phyloP scores from a whole-genome alignment of 2,329 filamentous ascomycete genomes.

The Lasiodiplodia sp. region DNA sequence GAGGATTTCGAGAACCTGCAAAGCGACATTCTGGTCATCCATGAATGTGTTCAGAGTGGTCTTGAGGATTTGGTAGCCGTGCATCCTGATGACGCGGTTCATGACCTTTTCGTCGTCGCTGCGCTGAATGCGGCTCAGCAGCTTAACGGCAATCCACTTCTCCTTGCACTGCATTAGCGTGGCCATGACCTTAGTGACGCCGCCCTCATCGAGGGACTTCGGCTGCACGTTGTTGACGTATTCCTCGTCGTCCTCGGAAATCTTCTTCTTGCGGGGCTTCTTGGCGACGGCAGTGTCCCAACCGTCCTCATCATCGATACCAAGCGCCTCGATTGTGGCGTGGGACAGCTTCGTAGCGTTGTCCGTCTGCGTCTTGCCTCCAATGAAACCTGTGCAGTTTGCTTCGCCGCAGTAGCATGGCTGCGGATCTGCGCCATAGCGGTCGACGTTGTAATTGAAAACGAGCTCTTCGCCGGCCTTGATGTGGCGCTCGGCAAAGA shows the following conservation, averaged over 20 bases:
- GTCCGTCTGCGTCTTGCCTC: conserved; percentile 96
- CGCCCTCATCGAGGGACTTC: conserved; percentile 78
- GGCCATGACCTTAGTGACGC: conserved; percentile 94
- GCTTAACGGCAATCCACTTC: conserved; percentile 98
- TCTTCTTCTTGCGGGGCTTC: conserved; percentile 91
- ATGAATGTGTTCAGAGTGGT: conserved; percentile 83
- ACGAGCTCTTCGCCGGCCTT: conserved; percentile 91
- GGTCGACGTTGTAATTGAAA: conserved; percentile 99
- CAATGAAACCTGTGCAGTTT: conserved; percentile 96
- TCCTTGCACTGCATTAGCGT: conserved; percentile 97
- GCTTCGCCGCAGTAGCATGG: conserved; percentile 95
- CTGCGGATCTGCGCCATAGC: conserved; percentile 95
- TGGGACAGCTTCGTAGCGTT: conserved; percentile 89
- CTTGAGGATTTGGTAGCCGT: conserved; percentile 95
- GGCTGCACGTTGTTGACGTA: conserved; percentile 90
- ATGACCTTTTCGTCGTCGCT: conserved; percentile 87
- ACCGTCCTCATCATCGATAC: conserved; percentile 89
- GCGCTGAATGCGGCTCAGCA: conserved; percentile 85
- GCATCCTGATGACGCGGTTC: conserved; percentile 91
- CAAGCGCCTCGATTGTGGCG: conserved; percentile 90
- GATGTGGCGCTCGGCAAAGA: conserved; percentile 88
- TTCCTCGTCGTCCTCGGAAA: conserved; percentile 89
- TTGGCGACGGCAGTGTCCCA: conserved; percentile 92
- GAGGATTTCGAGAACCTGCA: conserved; percentile 89
- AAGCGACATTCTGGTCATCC: conserved; percentile 86